Percentiles rank a stretch among this genome's conserved stretches.
phyloP scores from a whole-genome alignment of 139 green algal species.

The Chlamydomonas incerta region DNA sequence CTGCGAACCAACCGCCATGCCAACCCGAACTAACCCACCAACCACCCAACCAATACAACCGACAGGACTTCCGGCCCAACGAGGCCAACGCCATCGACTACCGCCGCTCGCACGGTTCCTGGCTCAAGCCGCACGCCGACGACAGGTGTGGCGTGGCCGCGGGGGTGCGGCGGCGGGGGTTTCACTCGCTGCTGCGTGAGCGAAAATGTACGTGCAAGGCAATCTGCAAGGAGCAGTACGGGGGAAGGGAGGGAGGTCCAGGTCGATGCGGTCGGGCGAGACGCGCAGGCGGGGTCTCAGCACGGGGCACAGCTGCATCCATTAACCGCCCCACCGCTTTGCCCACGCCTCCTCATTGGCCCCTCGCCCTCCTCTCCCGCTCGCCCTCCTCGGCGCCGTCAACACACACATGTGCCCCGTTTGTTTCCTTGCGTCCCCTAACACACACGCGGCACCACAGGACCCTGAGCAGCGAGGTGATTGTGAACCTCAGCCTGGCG shows the following conservation, averaged over 20 bases:
- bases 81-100: constrained; percentile 66
- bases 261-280: too few species aligned
- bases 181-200: too few species aligned
- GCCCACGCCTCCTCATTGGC: too few species aligned
- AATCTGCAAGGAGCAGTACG: not conserved
- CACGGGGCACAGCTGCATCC: too few species aligned
- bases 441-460: too few species aligned
- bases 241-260: too few species aligned
- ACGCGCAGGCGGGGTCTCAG: too few species aligned
- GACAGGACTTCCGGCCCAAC: constrained; percentile 47
- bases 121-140: constrained; percentile 54
- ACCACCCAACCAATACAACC: not conserved
- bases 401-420: too few species aligned
- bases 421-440: too few species aligned
- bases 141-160: constrained; percentile 40
- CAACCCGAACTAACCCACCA: not conserved
- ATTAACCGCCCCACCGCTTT: not conserved
- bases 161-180: not conserved
- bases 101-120: constrained; percentile 12
- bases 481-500: constrained; percentile 49
- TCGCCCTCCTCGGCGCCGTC: too few species aligned
- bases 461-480: constrained; percentile 47
- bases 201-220: not conserved
- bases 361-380: too few species aligned
- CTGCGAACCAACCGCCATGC: too few species aligned